phyloP scores from a whole-genome alignment of 495 filamentous ascomycete genomes.

The Lineolata rhizophorae region DNA sequence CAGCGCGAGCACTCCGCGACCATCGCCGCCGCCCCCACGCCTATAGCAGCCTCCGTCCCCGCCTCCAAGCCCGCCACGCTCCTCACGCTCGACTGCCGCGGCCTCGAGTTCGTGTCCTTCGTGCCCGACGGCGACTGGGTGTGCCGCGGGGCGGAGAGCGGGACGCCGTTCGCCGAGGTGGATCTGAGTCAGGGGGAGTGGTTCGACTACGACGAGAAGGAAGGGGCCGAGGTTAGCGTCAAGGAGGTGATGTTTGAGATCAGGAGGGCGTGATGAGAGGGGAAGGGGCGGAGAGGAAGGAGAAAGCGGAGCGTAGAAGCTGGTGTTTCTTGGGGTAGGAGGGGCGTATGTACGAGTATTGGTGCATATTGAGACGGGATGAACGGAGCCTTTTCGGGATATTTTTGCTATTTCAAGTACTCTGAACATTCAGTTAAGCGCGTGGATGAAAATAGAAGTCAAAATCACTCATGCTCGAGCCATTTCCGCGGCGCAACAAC shows the following conservation, averaged over 20 bases:
- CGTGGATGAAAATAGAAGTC: no score
- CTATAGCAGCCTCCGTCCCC: slow-evolving; percentile 45
- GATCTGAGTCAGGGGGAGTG: slow-evolving; percentile 75
- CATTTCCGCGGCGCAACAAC: no score
- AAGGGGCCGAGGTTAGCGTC: slow-evolving; percentile 61
- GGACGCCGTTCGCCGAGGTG: slow-evolving; percentile 54
- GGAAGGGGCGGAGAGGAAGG: no score
- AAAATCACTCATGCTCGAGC: no score
- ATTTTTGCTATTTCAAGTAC: no score
- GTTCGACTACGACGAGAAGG: slow-evolving; percentile 70
- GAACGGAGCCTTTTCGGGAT: no score
- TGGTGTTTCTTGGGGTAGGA: no score
- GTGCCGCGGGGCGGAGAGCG: slow-evolving; percentile 57
- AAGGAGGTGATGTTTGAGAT: slow-evolving; percentile 85
- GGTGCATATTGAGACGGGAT: no score
- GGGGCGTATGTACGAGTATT: no score
- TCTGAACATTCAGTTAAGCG: no score
- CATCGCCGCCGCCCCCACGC: slow-evolving; percentile 47
- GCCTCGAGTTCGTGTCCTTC: slow-evolving; percentile 80
- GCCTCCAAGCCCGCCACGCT: slow-evolving; percentile 55
- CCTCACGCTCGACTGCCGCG: slow-evolving; percentile 79
- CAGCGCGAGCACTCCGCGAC: slow-evolving; percentile 45
- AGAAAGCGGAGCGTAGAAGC: no score
- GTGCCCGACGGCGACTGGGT: slow-evolving; percentile 80
- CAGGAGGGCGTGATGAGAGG: slow-evolving; percentile 38